phyloP scores from a whole-genome alignment of 164 flowering plant species.

The Vitis vinifera region ASM3070453v1 NC_081809.1:25642001-25642500 shows the following conservation, averaged over 20 bases:
- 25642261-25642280: background rate
- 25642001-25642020: too few relatives aligned
- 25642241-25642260: background rate
- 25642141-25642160: background rate
- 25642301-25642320: slow-evolving; percentile 7
- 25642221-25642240: background rate
- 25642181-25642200: background rate
- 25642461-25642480: background rate
- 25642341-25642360: slow-evolving; percentile 20
- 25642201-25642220: background rate
- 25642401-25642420: background rate
- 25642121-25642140: slow-evolving; percentile 2
- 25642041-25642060: too few relatives aligned
- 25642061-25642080: too few relatives aligned
- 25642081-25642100: too few relatives aligned
- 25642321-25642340: slow-evolving; percentile 8
- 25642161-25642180: background rate
- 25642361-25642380: background rate
- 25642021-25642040: too few relatives aligned
- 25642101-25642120: background rate
- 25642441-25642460: background rate
- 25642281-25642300: slow-evolving; percentile 9
- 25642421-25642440: background rate
- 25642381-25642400: background rate
- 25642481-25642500: background rate